Conservation (phyloP, 78 protist genomes). For the Dictyostelium firmibasis region DNA sequence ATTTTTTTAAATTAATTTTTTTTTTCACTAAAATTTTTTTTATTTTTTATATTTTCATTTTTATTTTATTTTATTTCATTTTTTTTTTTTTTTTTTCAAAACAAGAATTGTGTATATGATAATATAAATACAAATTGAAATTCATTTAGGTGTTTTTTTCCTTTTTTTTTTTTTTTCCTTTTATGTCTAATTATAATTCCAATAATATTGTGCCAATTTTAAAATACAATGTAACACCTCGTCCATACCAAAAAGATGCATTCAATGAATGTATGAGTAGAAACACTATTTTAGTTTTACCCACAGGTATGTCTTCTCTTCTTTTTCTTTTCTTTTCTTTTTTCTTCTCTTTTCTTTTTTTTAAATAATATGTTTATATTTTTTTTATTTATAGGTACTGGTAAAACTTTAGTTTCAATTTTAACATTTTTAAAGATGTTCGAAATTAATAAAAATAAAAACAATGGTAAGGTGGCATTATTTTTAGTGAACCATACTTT, state of each 20-base stretch:
- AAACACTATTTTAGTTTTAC: slow-evolving; percentile 32
- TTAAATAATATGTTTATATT: background rate
- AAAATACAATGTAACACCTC: background rate
- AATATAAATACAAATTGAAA: no score
- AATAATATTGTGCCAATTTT: background rate
- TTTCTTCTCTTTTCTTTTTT: background rate
- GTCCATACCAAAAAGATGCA: slow-evolving; percentile 27
- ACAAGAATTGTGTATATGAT: background rate
- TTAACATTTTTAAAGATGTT: background rate
- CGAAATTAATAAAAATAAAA: background rate
- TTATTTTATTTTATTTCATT: no score
- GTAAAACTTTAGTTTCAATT: slow-evolving; percentile 40
- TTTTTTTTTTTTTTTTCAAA: no score
- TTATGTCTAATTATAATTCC: background rate
- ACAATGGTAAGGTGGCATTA: background rate
- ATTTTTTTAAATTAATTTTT: no score
- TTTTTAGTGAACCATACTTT: slow-evolving; percentile 24
- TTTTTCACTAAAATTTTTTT: no score
- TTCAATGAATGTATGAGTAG: background rate
- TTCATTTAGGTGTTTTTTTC: no score
- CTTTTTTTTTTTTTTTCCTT: no score
- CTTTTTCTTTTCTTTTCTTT: background rate
- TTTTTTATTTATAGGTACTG: background rate
- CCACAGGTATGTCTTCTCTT: slow-evolving; percentile 30
- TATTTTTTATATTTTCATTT: no score